These are phyloP conservation scores for Aegilops umbellulata DNA, from an alignment of 176 grass and related monocot genomes.

Conservation along the genomic window DNA sequence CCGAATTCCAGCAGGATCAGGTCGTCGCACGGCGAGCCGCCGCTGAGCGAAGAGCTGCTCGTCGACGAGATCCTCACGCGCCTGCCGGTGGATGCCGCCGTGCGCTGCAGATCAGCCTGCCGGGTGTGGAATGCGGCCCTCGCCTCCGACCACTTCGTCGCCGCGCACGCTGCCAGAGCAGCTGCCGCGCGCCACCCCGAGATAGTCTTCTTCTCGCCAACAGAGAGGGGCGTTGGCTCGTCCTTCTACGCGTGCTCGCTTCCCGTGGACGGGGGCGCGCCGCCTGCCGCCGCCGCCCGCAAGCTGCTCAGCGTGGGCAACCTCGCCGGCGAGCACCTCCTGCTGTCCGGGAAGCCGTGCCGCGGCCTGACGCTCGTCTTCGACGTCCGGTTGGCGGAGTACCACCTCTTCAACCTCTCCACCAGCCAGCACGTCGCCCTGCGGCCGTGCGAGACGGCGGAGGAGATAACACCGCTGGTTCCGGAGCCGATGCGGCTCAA, in stretches of 20 bases:
- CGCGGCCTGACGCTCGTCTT: constrained; percentile 8
- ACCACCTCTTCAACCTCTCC: constrained; percentile 26
- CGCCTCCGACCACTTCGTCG: not conserved
- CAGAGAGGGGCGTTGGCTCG: not conserved
- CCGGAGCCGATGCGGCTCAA: not conserved
- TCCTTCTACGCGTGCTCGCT: not conserved
- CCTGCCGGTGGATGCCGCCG: not conserved
- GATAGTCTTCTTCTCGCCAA: constrained; percentile 2
- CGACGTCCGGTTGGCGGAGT: not conserved
- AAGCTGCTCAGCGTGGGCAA: not conserved
- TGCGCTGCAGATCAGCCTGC: not conserved
- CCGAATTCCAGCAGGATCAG: not conserved
- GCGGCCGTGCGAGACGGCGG: constrained; percentile 2
- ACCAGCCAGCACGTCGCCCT: constrained; percentile 16
- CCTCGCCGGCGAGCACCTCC: not conserved
- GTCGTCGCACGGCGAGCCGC: not conserved
- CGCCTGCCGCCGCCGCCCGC: too few relatives aligned
- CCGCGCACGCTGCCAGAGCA: not conserved
- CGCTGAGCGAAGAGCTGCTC: not conserved
- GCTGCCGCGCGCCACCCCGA: not conserved
- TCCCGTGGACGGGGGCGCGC: not conserved
- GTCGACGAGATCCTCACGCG: not conserved
- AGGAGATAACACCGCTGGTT: not conserved
- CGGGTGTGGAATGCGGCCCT: not conserved
- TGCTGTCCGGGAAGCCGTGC: constrained; percentile 19